Base-by-base conservation (phyloP, 2,329 filamentous ascomycete species). In the Remersonia thermophila region DNA sequence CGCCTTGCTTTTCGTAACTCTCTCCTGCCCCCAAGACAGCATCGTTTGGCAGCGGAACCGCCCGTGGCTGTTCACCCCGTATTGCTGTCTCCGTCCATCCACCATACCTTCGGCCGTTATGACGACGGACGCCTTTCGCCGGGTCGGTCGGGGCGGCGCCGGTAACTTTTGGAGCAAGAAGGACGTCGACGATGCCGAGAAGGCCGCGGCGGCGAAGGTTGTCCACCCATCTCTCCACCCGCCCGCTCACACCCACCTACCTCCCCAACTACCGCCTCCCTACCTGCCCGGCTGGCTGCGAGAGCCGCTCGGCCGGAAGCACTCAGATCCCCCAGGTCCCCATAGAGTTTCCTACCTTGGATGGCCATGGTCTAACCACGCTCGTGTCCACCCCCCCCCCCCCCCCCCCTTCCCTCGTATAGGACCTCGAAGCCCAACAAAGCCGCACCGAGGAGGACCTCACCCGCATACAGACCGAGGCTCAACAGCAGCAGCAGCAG, bases 81-180 rank as follows among this genome's bases (percentile, higher is more conserved):
- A n/a, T n/a, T n/a, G n/a, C n/a, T n/a, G n/a, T n/a, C n/a, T n/a
- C 20, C 9, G 9, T 9, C 20, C 9, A 23, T 23, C 5, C 20
- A 23, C 27, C 11, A 9, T 16, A 20, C 8, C 23, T n/a, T 10
- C 8, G 12, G 16, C 11, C 30, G 16, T 6, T 26, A 53, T 47
- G 55, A 54, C 49, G 51, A 51, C 50, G 39, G 69, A 69, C 47
- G 60, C 60, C 34, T 69, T 67, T 45, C 62, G 62, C 45, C 64
- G 63, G 40, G 62, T 67, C 29, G 75, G 76, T 38, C 69, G 76
- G 33, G 76, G 76, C 36, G 76, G 76, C 33, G 74, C 74, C 5
- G 76, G 76, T 35, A 80, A 80, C 55, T 77, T 69, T 53, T 67
- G 66, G 49, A 61, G 62, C 49, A 63, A 67, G 43, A 61, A 67